Evolutionary conservation across 2,329 filamentous ascomycete genomes (phyloP).

Genomic region (Sodiomyces alkalinus): DNA sequence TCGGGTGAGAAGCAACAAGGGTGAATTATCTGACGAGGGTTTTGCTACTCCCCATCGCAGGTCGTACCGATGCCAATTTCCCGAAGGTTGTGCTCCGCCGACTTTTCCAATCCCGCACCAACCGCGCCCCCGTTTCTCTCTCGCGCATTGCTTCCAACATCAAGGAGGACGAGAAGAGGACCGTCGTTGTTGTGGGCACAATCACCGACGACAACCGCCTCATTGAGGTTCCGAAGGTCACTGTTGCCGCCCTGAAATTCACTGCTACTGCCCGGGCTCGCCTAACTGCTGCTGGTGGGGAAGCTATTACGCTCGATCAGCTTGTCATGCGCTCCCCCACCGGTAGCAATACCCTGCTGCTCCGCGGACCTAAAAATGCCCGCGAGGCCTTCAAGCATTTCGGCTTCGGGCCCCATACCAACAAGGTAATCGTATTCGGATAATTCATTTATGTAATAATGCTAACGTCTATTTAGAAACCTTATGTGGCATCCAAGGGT

Average conservation of each 20-base stretch:
- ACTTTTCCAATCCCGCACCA: constrained; percentile 97
- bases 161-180: constrained; percentile 60
- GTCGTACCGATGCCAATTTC: constrained; percentile 93
- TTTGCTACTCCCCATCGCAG: constrained; percentile 27
- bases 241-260: constrained; percentile 88
- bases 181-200: constrained; percentile 84
- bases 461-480: constrained; percentile 75
- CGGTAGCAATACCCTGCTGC: constrained; percentile 89
- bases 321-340: constrained; percentile 90
- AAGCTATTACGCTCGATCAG: constrained; percentile 92
- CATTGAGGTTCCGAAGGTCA: constrained; percentile 79
- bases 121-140: constrained; percentile 88
- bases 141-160: constrained; percentile 71
- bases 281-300: constrained; percentile 85
- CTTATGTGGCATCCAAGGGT: constrained; percentile 94
- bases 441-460: too few species aligned
- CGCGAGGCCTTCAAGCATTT: constrained; percentile 99
- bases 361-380: constrained; percentile 96
- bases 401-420: constrained; percentile 90
- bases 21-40: not conserved
- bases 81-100: constrained; percentile 98
- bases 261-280: constrained; percentile 90
- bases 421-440: too few species aligned
- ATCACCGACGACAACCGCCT: constrained; percentile 97
- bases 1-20: not conserved